Evolutionary conservation across 1,284 basidiomycete species (phyloP).

Genomic region (Leccinum olivaceoglutinosum): DNA sequence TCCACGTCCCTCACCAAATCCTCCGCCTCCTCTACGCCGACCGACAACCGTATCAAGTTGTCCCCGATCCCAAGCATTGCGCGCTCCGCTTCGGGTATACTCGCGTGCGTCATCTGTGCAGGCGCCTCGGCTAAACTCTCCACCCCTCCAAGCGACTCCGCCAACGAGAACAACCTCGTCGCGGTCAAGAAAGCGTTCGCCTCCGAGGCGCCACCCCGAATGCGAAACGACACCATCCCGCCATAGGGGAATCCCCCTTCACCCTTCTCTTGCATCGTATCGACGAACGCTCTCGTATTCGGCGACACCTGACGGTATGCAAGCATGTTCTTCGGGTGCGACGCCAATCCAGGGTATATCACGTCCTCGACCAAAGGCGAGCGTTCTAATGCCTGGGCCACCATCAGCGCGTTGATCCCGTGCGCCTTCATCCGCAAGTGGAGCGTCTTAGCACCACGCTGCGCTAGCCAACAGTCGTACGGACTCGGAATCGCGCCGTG

Average conservation of each 20-base stretch:
- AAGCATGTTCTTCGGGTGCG: slow-evolving; percentile 53
- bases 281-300: slow-evolving; percentile 67
- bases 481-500: slow-evolving; percentile 86
- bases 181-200: slow-evolving; percentile 70
- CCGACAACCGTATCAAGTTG: slow-evolving; percentile 77
- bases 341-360: slow-evolving; percentile 79
- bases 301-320: slow-evolving; percentile 63
- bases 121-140: slow-evolving; percentile 87
- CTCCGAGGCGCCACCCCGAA: slow-evolving; percentile 49
- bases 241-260: slow-evolving; percentile 72
- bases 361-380: slow-evolving; percentile 68
- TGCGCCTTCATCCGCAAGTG: slow-evolving; percentile 84
- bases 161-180: slow-evolving; percentile 75
- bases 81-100: slow-evolving; percentile 70
- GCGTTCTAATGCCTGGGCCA: slow-evolving; percentile 63
- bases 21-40: slow-evolving; percentile 85
- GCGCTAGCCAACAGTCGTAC: slow-evolving; percentile 89
- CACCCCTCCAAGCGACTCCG: slow-evolving; percentile 88
- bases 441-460: slow-evolving; percentile 89
- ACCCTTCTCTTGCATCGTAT: slow-evolving; percentile 33
- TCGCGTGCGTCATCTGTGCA: slow-evolving; percentile 80
- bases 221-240: slow-evolving; percentile 80
- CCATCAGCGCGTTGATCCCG: slow-evolving; percentile 75
- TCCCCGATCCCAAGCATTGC: slow-evolving; percentile 73
- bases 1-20: slow-evolving; percentile 76